These are phyloP conservation scores for Coniochaeta sp. DNA, from an alignment of 2,329 filamentous ascomycete species.

Conservation along the genomic window DNA sequence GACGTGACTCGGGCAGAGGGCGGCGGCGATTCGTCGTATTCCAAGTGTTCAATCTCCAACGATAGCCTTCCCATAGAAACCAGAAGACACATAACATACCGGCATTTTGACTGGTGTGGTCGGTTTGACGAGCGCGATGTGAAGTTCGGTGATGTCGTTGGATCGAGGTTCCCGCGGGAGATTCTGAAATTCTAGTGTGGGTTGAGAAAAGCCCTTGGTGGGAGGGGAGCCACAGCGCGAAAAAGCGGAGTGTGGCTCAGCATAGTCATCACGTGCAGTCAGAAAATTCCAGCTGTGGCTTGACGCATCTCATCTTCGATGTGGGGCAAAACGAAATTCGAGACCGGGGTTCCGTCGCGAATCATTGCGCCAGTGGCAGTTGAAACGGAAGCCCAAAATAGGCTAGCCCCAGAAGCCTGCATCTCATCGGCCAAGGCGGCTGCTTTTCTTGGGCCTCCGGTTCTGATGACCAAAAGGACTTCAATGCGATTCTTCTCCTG, in stretches of 20 bases:
- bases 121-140: not conserved
- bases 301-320: not conserved
- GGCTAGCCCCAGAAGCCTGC: not conserved
- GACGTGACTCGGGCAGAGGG: not conserved
- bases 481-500: not conserved
- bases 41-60: not conserved
- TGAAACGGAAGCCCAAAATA: not conserved
- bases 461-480: not conserved
- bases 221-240: not conserved
- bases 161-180: not conserved
- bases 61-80: not conserved
- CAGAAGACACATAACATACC: conserved; percentile 20
- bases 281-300: not conserved
- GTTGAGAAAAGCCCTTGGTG: conserved; percentile 2
- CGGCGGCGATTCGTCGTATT: not conserved
- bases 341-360: not conserved
- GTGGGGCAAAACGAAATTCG: not conserved
- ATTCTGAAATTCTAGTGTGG: conserved; percentile 2
- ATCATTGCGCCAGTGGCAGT: not conserved
- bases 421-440: not conserved
- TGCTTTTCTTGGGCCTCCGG: not conserved
- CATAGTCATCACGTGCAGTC: not conserved
- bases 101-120: conserved; percentile 31
- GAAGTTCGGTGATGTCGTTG: conserved; percentile 1
- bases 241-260: not conserved